phyloP scores from a whole-genome alignment of 495 filamentous ascomycete genomes.

The Hypoxylon trugodes region DNA sequence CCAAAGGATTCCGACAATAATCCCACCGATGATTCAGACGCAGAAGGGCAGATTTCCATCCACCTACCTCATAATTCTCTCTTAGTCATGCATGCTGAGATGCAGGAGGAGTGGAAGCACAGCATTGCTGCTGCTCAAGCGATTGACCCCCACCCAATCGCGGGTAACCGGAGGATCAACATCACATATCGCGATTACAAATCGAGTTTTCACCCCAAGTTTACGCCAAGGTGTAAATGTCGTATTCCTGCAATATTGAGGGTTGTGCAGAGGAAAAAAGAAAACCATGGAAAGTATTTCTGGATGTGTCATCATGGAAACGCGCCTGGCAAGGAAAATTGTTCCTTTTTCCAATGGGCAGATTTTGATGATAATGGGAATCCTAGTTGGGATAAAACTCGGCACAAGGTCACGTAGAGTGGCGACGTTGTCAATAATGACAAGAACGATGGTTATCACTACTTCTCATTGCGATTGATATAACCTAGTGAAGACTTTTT shows the following conservation, averaged over 20 bases:
- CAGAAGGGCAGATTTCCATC: slow-evolving; percentile 85
- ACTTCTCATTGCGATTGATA: neutral
- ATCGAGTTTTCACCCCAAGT: slow-evolving; percentile 73
- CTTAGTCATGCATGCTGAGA: slow-evolving; percentile 92
- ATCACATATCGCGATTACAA: slow-evolving; percentile 93
- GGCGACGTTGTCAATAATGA: neutral
- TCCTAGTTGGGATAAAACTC: slow-evolving; percentile 66
- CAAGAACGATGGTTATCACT: neutral
- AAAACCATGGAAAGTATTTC: slow-evolving; percentile 82
- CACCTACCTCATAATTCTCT: slow-evolving; percentile 94
- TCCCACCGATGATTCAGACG: slow-evolving; percentile 58
- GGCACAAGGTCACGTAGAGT: slow-evolving; percentile 25
- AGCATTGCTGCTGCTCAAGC: slow-evolving; percentile 75
- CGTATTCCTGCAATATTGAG: slow-evolving; percentile 75
- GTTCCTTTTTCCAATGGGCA: slow-evolving; percentile 88
- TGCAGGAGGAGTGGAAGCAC: slow-evolving; percentile 86
- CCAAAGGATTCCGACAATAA: slow-evolving; percentile 53
- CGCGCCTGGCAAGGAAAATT: slow-evolving; percentile 77
- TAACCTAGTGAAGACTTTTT: no score
- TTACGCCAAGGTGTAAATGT: slow-evolving; percentile 72
- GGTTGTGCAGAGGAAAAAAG: slow-evolving; percentile 78
- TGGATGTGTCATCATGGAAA: slow-evolving; percentile 92
- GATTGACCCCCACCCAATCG: slow-evolving; percentile 82
- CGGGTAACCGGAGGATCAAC: slow-evolving; percentile 84
- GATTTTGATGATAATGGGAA: slow-evolving; percentile 88